Evolutionary conservation across 2,329 filamentous ascomycete genomes (phyloP), one percentile per base, ranked within the genome.

Genomic region (Pseudogymnoascus sp.): DNA sequence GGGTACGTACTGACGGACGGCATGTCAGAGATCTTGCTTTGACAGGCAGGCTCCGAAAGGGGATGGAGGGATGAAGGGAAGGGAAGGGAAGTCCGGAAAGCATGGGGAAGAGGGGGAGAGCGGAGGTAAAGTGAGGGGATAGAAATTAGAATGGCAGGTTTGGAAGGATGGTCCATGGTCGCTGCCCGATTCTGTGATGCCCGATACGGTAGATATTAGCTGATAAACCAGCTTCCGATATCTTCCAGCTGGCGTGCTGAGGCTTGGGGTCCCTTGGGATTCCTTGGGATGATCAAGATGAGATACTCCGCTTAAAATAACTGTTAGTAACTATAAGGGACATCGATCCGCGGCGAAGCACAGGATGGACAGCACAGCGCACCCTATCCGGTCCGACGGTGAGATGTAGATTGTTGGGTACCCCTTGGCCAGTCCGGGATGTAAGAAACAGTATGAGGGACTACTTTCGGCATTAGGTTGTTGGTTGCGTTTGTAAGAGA

Each of bases 301-400:
- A 53, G 46, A 33, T 53, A 31, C 46, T 53, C 46, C 26, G 46
- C 46, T 53, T 53, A 53, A 53, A 53, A 53, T 53, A 53, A 31
- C 46, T 33, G 10, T 53, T 31, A 13, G 26, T 29, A 9, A 29
- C 26, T 29, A 7, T 29, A 29, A 29, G 9, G 46, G 46, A 53
- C n/a, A 53, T 53, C 46, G 46, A 53, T 53, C 46, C 46, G 46
- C 46, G 46, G 26, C 46, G 46, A 53, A 53, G 46, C 46, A 53
- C 46, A 53, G 46, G 46, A 53, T 53, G 26, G 46, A 53, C 46
- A 53, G 26, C 26, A 31, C 9, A 11, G 26, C n/a, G 26, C 9
- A 31, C 46, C 46, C 26, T 33, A 53, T 53, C 26, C 26, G 46
- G 46, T 53, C 46, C 46, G 46, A 53, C 46, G 46, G 46, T 53